Percentiles rank a stretch among this genome's conserved stretches.
Evolutionary conservation across 768 basidiomycete genomes (phyloP).

Genomic region (Neoboletus subvelutipes): DNA sequence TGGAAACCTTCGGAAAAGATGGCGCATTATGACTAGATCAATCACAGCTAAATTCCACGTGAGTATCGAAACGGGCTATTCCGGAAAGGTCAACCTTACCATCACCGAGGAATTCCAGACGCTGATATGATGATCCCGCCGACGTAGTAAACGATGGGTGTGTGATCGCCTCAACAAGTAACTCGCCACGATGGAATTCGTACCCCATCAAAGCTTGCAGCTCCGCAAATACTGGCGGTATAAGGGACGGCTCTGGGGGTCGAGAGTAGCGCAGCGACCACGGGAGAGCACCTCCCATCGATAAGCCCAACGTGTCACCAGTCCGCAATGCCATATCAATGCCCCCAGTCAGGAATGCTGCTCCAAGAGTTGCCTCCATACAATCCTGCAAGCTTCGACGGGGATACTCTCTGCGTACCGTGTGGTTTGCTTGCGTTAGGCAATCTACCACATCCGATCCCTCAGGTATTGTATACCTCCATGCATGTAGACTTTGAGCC

Average conservation of each 20-base stretch:
- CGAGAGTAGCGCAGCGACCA: constrained; percentile 63
- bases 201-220: constrained; percentile 72
- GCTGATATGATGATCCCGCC: constrained; percentile 69
- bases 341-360: constrained; percentile 71
- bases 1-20: constrained; percentile 70
- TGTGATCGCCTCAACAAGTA: constrained; percentile 78
- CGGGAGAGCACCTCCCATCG: constrained; percentile 67
- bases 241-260: constrained; percentile 30
- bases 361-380: constrained; percentile 84
- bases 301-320: constrained; percentile 64
- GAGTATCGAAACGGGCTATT: constrained; percentile 2
- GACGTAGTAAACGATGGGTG: constrained; percentile 71
- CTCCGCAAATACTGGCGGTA: constrained; percentile 47
- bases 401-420: constrained; percentile 50
- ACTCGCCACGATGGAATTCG: constrained; percentile 56
- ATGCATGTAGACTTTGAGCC: constrained; percentile 47
- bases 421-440: constrained; percentile 27
- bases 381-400: constrained; percentile 81
- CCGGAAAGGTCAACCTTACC: constrained; percentile 46
- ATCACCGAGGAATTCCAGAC: constrained; percentile 88
- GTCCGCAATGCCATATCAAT: constrained; percentile 63
- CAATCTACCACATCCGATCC: constrained; percentile 37
- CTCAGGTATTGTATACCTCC: constrained; percentile 52
- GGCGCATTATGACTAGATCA: constrained; percentile 68
- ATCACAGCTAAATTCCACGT: constrained; percentile 52